Evolutionary conservation across 805 yeast species (phyloP).

Genomic region (Torulaspora microellipsoides): DNA sequence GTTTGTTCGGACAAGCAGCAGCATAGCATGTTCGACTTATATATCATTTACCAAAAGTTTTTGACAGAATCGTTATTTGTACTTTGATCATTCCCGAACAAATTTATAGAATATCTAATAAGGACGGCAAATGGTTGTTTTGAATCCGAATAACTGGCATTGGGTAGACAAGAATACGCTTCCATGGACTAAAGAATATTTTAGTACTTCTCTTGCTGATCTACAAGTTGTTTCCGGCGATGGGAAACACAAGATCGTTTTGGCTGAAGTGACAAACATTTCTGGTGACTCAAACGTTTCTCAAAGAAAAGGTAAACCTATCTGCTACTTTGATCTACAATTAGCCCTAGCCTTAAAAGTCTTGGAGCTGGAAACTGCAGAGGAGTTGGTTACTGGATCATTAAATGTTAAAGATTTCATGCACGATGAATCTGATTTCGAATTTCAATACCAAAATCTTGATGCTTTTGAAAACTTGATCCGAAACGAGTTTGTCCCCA

Average conservation of each 20-base stretch:
- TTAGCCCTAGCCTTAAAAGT: constrained; percentile 46
- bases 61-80: no score
- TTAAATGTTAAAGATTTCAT: constrained; percentile 61
- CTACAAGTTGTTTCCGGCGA: constrained; percentile 19
- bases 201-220: constrained; percentile 37
- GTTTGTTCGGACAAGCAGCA: background rate
- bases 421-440: constrained; percentile 72
- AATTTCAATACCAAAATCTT: constrained; percentile 46
- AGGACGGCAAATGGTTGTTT: constrained; percentile 50
- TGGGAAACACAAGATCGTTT: constrained; percentile 24
- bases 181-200: constrained; percentile 56
- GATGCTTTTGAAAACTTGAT: constrained; percentile 40
- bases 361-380: constrained; percentile 26
- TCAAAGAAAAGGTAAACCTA: constrained; percentile 76
- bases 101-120: background rate
- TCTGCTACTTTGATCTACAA: constrained; percentile 66
- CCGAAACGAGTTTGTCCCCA: constrained; percentile 49
- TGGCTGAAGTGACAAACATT: constrained; percentile 42
- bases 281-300: constrained; percentile 79
- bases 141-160: constrained; percentile 74
- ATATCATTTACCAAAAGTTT: no score
- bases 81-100: no score
- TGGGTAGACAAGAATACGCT: constrained; percentile 68
- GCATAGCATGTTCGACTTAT: no score
- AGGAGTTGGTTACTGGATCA: constrained; percentile 40